Evolutionary conservation across 164 flowering plant species (phyloP), one percentile per base, ranked within the genome.

Genomic region (Warburgia ugandensis): DNA sequence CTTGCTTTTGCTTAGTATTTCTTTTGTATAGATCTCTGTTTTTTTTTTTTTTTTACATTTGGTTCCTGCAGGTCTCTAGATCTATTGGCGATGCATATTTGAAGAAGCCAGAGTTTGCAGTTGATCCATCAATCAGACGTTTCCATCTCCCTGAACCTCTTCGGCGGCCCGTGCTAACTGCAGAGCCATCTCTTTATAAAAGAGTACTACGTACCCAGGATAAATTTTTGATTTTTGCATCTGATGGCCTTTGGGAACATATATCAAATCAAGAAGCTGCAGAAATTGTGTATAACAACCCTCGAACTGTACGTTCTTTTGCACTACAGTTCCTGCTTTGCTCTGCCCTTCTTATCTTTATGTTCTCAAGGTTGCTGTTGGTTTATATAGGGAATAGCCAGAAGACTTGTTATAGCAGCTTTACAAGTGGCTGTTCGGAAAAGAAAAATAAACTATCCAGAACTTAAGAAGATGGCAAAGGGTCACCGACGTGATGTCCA

Each of bases 161-260:
- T 35, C 64, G 56, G 1, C 63, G 77, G 11, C 91, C 95, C 26
- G 82, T 76, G 19, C 62, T 90, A 20, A 66, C 80, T 11, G 78
- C 91, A 31, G 92, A 79, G 35, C 97, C 97, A 28, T 59, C 82
- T 1, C 16, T 83, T 35, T 52, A 1, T 29, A 51, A 73, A 1
- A 66, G 85, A 62, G 64, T 26, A 12, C 43, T 90, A 22, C 50
- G 36, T 32, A 69, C 85, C 13, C 64, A 58, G 42, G 96, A 86
- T 48, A 74, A 67, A 28, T 90, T 86, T 48, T 12, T 90, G 28
- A 79, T 90, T 42, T 86, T 84, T 75, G 97, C 94, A 43, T 86
- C 95, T 41, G 97, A 86, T 67, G 97, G 95, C 13, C 84, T 89
- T 2, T 89, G 97, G 97, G 94, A 86, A 30, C 81, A 73, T 32